Evolutionary conservation across 352 stramenopile genomes (phyloP), one percentile per base, ranked within the genome.

Genomic region (Pythium grandisporangium): DNA sequence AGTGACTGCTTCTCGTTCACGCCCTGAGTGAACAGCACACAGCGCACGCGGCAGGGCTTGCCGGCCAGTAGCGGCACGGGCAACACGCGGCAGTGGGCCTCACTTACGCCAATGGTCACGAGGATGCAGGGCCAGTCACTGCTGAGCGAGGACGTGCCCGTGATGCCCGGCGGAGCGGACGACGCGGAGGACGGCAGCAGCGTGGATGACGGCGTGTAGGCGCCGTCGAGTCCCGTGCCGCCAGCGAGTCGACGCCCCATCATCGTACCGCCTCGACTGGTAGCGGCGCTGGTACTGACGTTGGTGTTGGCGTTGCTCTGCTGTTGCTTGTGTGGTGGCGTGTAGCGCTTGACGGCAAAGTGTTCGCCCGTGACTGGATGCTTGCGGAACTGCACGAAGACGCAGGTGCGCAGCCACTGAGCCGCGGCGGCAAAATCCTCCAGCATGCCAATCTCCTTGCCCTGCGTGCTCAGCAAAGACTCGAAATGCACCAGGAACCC

Each of bases 361-460:
- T 72, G 70, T 4, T 60, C 58, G 0, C 60, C 65, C 1, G 61
- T 63, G 1, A 47, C 63, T 14, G 45, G 35, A 22, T 78, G 59
- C 30, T 71, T 64, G 32, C 74, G 71, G 36, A 88, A 88, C 55
- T 84, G 71, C 21, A 88, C 63, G 54, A 79, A 84, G 36, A 91
- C 78, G n/a, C n/a, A n/a, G 37, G 73, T 80, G 27, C 59, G 63
- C 13, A 96, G 59, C 83, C 78, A 93, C 45, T 87, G 70, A 20
- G 68, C 77, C 7, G 77, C 82, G 8, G 75, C 83, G 7, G 73
- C 76, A 53, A 96, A 85, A 51, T 96, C 86, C 53, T 94, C 71
- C 1, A 98, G 76, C 95, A 98, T 98, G 11, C 84, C 87, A 11
- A 96, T 71, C 54, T 98, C 95, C 51, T 97, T 96, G 25, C 93